Evolutionary conservation across 495 filamentous ascomycete species (phyloP), one percentile per base, ranked within the genome.

Genomic region (Aspergillus panamensis): DNA sequence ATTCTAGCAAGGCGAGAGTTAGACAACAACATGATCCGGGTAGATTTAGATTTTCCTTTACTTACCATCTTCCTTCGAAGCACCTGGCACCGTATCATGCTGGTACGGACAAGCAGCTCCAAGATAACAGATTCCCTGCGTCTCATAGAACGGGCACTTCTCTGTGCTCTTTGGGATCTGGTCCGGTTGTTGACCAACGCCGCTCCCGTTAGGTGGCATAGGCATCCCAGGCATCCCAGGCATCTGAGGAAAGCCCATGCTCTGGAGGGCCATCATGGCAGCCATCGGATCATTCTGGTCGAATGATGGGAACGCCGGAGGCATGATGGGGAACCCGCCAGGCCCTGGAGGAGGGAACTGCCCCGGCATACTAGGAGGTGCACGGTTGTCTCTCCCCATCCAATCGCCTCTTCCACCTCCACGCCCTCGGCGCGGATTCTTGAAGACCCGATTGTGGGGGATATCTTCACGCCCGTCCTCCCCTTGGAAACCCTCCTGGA

Each of bases 131-230:
- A 87, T 95, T 0, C 94, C 94, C 62, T 92, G 91, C 1, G 80
- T 84, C 60, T 97, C 92, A 67, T 91, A 97, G 68, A 96, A 91
- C 43, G 85, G 84, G 65, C 93, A 97, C 56, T 87, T 80, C 66
- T 84, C 72, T 8, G 74, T 77, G 54, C 73, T 74, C 53, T 77
- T 77, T 35, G 64, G 48, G 53, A 72, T 70, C 32, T 70, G 69
- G 29, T 66, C 73, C 25, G 55, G 62, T 49, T 69, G 69, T 48
- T 71, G 71, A 7, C 66, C 68, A 12, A 60, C 55, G 25, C 49
- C 63, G 47, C 55, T 60, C 40, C 63, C 60, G 13, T 52, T 48
- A 31, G 77, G 67, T 40, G 76, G 68, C 43, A 73, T 73, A 10
- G 74, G 69, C 67, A 87, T 73, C 16, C 76, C 77, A 17, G 85